Evolutionary conservation across 441 rosid genomes (phyloP).

Genomic region (Viola pubescens): DNA sequence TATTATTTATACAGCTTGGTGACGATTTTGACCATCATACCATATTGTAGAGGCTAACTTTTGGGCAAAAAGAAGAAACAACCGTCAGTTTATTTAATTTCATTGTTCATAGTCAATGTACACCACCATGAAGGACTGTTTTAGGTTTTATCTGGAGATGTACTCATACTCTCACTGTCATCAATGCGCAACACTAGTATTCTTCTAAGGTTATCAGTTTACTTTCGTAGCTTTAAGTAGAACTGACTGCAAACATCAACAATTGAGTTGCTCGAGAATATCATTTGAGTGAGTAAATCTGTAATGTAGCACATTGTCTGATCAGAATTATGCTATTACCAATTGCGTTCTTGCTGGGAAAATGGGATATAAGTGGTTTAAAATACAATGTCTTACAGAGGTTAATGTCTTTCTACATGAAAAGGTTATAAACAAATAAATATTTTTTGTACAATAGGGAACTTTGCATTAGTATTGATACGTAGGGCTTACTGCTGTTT

Average conservation of each 20-base stretch:
- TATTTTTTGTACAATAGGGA: no score
- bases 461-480: no score
- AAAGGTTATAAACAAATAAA: no score
- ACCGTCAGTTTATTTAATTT: background rate
- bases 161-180: background rate
- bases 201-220: background rate
- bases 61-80: no score
- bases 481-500: background rate
- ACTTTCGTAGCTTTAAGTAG: background rate
- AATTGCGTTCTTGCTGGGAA: conserved; percentile 1
- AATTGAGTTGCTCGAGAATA: background rate
- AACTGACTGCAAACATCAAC: background rate
- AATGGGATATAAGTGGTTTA: background rate
- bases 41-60: no score
- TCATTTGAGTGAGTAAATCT: background rate
- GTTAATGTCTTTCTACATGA: no score
- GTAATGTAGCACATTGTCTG: background rate
- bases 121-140: background rate
- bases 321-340: background rate
- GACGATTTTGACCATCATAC: no score
- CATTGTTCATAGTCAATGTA: background rate
- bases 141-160: background rate
- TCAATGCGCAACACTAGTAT: background rate
- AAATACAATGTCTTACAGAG: background rate
- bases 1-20: no score